Evolutionary conservation across 2,329 filamentous ascomycete genomes (phyloP).

Genomic region (Conoideocrella luteorostrata): DNA sequence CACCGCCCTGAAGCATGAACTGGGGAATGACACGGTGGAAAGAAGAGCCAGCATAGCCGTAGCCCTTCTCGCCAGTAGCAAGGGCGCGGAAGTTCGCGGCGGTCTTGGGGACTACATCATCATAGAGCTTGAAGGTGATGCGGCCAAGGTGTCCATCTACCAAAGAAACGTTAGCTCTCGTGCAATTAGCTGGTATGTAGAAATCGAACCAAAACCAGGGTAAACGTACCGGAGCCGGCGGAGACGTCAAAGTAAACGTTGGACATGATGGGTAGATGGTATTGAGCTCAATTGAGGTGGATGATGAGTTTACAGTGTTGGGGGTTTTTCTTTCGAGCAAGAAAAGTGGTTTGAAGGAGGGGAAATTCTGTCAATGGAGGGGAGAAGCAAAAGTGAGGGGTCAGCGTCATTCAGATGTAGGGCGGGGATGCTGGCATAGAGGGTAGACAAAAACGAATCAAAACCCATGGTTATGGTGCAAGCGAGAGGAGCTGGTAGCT

Average conservation of each 20-base stretch:
- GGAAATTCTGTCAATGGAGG: slow-evolving; percentile 3
- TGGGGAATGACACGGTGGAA: slow-evolving; percentile 92
- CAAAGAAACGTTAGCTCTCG: too few species aligned
- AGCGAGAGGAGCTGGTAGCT: slow-evolving; percentile 1
- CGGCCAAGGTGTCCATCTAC: slow-evolving; percentile 55
- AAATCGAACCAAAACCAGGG: neutral
- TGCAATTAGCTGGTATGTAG: too few species aligned
- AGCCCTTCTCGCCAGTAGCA: slow-evolving; percentile 73
- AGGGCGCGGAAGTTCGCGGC: slow-evolving; percentile 77
- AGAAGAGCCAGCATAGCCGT: slow-evolving; percentile 73
- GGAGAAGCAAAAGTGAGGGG: slow-evolving; percentile 8
- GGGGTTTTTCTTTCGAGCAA: neutral
- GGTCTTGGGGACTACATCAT: slow-evolving; percentile 83
- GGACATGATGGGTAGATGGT: slow-evolving; percentile 2
- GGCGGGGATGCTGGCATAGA: neutral
- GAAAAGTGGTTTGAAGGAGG: neutral
- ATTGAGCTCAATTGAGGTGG: neutral
- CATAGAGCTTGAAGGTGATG: slow-evolving; percentile 85
- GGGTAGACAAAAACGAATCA: slow-evolving; percentile 1
- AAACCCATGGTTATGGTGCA: neutral
- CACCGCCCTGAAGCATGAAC: slow-evolving; percentile 95
- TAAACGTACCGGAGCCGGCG: slow-evolving; percentile 11
- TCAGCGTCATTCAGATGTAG: slow-evolving; percentile 9
- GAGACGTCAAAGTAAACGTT: slow-evolving; percentile 13
- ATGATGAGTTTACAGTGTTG: neutral